These are phyloP conservation scores for Aspergillus tanneri DNA, from an alignment of 2,329 filamentous ascomycete species.

Conservation along the genomic window DNA sequence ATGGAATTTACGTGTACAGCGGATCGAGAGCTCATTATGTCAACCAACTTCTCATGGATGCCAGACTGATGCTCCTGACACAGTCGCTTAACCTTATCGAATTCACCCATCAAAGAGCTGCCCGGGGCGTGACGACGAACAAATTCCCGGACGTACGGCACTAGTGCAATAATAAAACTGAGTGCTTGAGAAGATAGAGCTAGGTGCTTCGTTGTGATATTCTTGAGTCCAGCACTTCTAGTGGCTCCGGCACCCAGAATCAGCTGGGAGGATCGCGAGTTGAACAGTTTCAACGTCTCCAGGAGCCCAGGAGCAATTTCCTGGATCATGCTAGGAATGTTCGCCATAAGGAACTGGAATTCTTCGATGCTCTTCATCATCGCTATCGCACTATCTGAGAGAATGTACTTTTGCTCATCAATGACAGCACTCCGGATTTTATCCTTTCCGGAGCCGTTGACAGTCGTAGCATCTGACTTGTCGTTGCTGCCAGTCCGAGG, in stretches of 20 bases:
- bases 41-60: slow-evolving; percentile 89
- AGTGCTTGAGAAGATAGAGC: slow-evolving; percentile 87
- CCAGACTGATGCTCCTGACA: slow-evolving; percentile 86
- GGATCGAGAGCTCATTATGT: slow-evolving; percentile 83
- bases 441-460: slow-evolving; percentile 53
- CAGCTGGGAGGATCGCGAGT: slow-evolving; percentile 92
- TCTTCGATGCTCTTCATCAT: slow-evolving; percentile 79
- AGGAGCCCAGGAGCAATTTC: slow-evolving; percentile 78
- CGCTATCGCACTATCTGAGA: slow-evolving; percentile 78
- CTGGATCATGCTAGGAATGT: slow-evolving; percentile 83
- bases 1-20: slow-evolving; percentile 71
- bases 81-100: slow-evolving; percentile 80
- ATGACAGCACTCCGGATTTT: slow-evolving; percentile 72
- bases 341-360: slow-evolving; percentile 78
- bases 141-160: slow-evolving; percentile 89
- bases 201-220: slow-evolving; percentile 94
- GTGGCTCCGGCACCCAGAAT: slow-evolving; percentile 94
- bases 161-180: slow-evolving; percentile 79
- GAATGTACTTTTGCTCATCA: slow-evolving; percentile 79
- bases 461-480: slow-evolving; percentile 25
- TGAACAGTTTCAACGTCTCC: slow-evolving; percentile 88
- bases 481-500: slow-evolving; percentile 27
- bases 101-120: slow-evolving; percentile 68
- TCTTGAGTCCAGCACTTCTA: slow-evolving; percentile 81
- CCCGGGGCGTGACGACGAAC: slow-evolving; percentile 70